Conservation (phyloP, 2,329 filamentous ascomycete genomes). For the Fusarium tanahbumbuense region DNA sequence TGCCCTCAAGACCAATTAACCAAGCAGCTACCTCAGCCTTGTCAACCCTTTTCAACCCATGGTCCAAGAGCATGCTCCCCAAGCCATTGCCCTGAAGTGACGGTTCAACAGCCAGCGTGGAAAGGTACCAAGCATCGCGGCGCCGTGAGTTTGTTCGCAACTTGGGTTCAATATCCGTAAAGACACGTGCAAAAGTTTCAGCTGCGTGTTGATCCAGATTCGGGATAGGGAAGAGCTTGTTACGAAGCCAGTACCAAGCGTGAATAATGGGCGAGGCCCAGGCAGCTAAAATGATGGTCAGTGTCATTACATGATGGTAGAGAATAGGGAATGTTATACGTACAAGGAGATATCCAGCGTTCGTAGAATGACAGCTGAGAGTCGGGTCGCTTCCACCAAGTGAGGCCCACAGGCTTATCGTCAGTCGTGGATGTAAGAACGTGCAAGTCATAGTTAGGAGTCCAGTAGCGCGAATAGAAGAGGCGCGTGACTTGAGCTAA, state of each 20-base stretch:
- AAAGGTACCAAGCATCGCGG: not conserved
- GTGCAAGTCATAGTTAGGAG: not conserved
- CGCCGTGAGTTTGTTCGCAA: not conserved
- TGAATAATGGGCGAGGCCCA: not conserved
- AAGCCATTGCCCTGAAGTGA: not conserved
- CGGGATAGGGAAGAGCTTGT: not conserved
- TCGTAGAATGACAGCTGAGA: not conserved
- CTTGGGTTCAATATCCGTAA: not conserved
- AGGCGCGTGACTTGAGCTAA: not conserved
- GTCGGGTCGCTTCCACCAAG: not conserved
- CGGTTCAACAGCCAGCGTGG: not conserved
- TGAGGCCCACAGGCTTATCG: not conserved
- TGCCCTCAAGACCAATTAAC: not conserved
- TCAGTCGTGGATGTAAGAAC: not conserved
- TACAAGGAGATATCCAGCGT: not conserved
- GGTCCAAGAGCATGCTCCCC: not conserved
- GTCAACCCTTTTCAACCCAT: not conserved
- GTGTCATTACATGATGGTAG: not conserved
- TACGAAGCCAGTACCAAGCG: not conserved
- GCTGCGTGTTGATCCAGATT: not conserved
- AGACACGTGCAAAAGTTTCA: not conserved
- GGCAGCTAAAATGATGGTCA: not conserved
- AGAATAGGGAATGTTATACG: not conserved
- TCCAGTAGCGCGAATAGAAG: not conserved
- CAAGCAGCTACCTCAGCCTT: not conserved